Evolutionary conservation across 2,329 filamentous ascomycete species (phyloP).

Genomic region (Talaromyces marneffei): DNA sequence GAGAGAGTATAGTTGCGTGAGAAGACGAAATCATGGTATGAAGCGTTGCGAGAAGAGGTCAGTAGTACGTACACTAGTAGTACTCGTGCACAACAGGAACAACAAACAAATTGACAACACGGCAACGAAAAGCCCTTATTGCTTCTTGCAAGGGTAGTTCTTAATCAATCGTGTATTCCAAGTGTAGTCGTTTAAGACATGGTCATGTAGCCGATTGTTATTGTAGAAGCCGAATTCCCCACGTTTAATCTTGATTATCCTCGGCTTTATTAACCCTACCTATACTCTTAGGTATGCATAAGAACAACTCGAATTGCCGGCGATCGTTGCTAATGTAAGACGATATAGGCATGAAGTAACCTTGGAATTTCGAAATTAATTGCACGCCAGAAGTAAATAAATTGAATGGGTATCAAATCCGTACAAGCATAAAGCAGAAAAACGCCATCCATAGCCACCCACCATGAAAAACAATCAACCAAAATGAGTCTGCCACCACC

Average conservation of each 20-base stretch:
- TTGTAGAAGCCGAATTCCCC: background rate
- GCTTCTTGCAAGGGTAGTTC: background rate
- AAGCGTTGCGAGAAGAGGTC: too few relatives aligned
- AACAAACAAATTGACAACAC: too few relatives aligned
- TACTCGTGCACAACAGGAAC: background rate
- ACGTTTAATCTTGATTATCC: background rate
- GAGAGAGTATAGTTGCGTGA: background rate
- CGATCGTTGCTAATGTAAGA: background rate
- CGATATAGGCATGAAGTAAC: background rate
- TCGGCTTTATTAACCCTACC: background rate
- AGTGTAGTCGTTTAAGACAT: too few relatives aligned
- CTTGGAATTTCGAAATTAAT: too few relatives aligned
- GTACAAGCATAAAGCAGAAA: background rate
- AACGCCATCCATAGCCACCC: background rate
- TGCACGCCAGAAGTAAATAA: background rate
- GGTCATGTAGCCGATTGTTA: background rate
- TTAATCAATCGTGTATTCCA: background rate
- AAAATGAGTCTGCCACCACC: conserved; percentile 27
- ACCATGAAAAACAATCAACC: conserved; percentile 16
- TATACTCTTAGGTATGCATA: too few relatives aligned
- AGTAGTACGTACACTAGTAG: too few relatives aligned
- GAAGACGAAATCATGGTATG: conserved; percentile 1
- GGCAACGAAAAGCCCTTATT: too few relatives aligned
- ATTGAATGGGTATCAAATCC: background rate
- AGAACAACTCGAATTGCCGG: too few relatives aligned